phyloP scores from a whole-genome alignment of 1,284 basidiomycete genomes.

The Papiliotrema laurentii region DNA sequence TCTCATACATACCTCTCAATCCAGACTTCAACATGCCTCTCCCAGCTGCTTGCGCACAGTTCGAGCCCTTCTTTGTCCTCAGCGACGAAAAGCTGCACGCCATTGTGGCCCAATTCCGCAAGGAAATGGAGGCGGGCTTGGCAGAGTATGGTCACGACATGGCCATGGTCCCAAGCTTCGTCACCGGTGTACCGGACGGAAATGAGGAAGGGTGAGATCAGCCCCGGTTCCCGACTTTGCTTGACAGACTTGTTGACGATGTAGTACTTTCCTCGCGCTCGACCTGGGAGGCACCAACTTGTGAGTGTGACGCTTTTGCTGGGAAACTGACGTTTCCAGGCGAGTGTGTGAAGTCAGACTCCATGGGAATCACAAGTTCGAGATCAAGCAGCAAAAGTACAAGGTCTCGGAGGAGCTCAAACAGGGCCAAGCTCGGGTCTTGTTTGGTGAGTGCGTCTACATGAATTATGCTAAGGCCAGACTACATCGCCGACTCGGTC shows the following conservation, averaged over 20 bases:
- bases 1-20: neutral
- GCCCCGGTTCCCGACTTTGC: conserved; percentile 2
- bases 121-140: conserved; percentile 70
- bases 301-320: neutral
- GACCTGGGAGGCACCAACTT: conserved; percentile 79
- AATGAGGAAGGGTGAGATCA: conserved; percentile 76
- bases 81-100: conserved; percentile 58
- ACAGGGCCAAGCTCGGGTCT: conserved; percentile 71
- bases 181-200: conserved; percentile 84
- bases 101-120: conserved; percentile 72
- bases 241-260: conserved; percentile 5
- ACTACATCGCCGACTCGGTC: conserved; percentile 94
- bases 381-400: conserved; percentile 87
- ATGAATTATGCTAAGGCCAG: conserved; percentile 53
- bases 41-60: conserved; percentile 25
- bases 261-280: conserved; percentile 83
- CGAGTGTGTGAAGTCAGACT: conserved; percentile 90
- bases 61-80: conserved; percentile 68
- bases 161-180: conserved; percentile 91
- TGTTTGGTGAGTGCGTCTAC: conserved; percentile 79
- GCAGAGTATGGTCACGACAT: conserved; percentile 67
- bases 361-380: conserved; percentile 82
- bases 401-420: conserved; percentile 85
- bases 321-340: conserved; percentile 47
- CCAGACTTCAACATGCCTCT: conserved; percentile 21